Percentiles rank a stretch among this genome's conserved stretches.
Evolutionary conservation across 208 protist species (phyloP).

Genomic region (Trypanosoma avium): DNA sequence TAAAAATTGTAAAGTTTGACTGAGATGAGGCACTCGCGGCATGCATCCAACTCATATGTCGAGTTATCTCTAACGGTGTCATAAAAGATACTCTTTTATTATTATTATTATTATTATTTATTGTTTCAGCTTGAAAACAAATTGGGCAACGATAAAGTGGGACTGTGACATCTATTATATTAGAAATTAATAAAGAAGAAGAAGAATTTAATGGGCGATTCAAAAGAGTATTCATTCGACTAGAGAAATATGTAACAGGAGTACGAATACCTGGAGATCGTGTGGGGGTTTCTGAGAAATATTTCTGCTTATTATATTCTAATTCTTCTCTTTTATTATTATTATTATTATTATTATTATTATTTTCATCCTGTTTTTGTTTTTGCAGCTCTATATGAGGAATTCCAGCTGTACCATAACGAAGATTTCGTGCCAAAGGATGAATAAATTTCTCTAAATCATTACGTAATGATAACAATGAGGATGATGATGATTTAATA

Average conservation of each 20-base stretch:
- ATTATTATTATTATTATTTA: no score
- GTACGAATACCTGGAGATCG: constrained; percentile 13
- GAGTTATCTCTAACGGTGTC: constrained; percentile 44
- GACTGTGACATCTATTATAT: constrained; percentile 5
- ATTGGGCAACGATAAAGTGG: constrained; percentile 33
- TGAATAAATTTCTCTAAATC: constrained; percentile 26
- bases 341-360: no score
- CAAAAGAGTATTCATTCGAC: constrained; percentile 22
- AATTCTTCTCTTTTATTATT: no score
- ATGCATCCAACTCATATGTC: constrained; percentile 69
- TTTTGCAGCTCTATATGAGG: no score
- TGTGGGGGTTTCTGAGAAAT: no score
- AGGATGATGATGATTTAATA: not conserved
- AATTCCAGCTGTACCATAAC: no score
- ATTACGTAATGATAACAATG: constrained; percentile 1
- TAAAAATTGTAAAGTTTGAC: constrained; percentile 47
- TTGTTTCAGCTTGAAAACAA: no score
- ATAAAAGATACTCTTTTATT: constrained; percentile 23
- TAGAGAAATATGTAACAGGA: constrained; percentile 25
- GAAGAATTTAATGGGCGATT: constrained; percentile 14
- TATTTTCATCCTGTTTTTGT: no score
- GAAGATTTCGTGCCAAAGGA: constrained; percentile 17
- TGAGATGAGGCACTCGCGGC: constrained; percentile 42
- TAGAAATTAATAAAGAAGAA: no score
- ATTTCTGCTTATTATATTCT: no score